Base-by-base conservation (phyloP, 2,329 filamentous ascomycete species). In the Xylaria sp. region DNA sequence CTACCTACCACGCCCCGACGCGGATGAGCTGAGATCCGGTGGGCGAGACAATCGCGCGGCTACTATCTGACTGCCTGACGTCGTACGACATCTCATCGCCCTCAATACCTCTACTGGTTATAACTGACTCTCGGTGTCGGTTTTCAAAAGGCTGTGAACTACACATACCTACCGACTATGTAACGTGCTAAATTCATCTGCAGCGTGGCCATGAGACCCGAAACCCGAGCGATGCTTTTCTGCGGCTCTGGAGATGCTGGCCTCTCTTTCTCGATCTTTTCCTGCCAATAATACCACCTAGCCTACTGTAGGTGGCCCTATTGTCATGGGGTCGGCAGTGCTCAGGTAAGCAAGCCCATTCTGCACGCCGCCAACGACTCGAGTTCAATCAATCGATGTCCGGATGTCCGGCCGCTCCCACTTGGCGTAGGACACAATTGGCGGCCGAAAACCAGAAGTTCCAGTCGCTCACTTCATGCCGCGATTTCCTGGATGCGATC, bases 11-110 rank as follows among this genome's bases (percentile, higher is more conserved):
- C 46, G 59, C 18, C 61, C 39, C 56, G 50, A 25, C 39, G 62
- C 66, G 62, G 66, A 51, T 62, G 51, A 54, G 62, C 51, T 69
- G 63, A 66, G 57, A 65, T 61, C 62, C 66, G 66, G 66, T 65
- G 56, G 50, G 61, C 57, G 59, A 66, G 67, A 69, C 64, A 69
- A 37, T 66, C 67, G 67, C 67, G 63, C 67, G 67, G 59, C 59
- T 69, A 51, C 20, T 20, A 2, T 63, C 48, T 67, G 28, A 57
- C 59, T 20, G 5, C 56, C 41, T 67, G 28, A 57, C 59, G 28
- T 63, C 39, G 66, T 31, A 66, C 67, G 48, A 64, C 63, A 52
- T 44, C 57, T 28, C 56, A 61, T 28, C 51, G 34, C 56, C 28
- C 25, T 55, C 31, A 37, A n/a, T 9, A 37, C 18, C 3, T 28